Base-by-base conservation (phyloP, 2,329 filamentous ascomycete species). In the Diaporthe aspalathi region DNA sequence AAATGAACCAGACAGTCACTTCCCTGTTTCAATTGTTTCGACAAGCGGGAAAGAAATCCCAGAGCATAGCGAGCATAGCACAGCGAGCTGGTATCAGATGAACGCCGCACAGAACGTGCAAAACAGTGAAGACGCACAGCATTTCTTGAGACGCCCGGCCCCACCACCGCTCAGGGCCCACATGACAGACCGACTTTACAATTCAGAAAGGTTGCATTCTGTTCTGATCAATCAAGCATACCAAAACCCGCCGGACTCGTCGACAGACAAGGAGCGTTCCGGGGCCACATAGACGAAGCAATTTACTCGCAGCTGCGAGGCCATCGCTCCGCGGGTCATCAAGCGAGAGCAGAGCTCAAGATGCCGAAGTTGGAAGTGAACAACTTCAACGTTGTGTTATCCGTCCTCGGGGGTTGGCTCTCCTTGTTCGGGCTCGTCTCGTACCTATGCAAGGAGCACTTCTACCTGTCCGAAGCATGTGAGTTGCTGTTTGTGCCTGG, bases 401-500 rank as follows among this genome's bases (percentile, higher is more conserved):
- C 93, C 67, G 88, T 93, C 9, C 82, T 97, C 16, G 95, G 95
- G 17, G 95, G 93, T 1, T 98, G 97, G 83, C 91, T 98, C 73
- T 94, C 93, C 0, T 76, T 97, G n/a, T 98, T 97, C 78, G 94
- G 94, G 4, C 84, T 98, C 53, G 94, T 98, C 0, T 97, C 94
- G 0, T 97, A 94, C 78, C 87, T 97, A 22, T 87, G 93, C 78
- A 97, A 98, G 79, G 95, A 97, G 83, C 92, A 90, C 71, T 95
- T 93, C 79, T 97, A 97, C 79, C 87, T 98, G 1, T 97, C 94
- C 1, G 95, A 98, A 87, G 93, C 95, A 67, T 84, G 94, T 95
- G 84, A 80, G 92, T 89, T 89, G 17, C 11, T 24, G n/a, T n/a
- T 24, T 16, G 16, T n/a, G n/a, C 6, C 45, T n/a, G 0, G 4